phyloP scores from a whole-genome alignment of 2,329 filamentous ascomycete species.

The Pseudopyrenochaeta lycopersici region DNA sequence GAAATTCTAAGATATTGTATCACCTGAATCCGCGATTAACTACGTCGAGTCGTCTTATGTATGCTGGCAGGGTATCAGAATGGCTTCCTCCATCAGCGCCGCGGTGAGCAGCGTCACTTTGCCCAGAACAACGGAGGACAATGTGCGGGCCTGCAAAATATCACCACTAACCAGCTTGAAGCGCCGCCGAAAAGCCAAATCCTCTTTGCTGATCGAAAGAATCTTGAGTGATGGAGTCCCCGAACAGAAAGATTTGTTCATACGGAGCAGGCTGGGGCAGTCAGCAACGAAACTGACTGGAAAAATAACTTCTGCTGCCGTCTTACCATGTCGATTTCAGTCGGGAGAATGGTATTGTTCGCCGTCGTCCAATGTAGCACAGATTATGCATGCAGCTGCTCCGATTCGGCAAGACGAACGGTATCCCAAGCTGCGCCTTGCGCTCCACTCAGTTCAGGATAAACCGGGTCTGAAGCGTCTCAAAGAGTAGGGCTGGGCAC shows the following conservation, averaged over 20 bases:
- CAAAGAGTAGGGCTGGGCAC: not conserved
- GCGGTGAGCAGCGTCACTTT: not conserved
- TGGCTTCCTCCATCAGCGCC: constrained; percentile 6
- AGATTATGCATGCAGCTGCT: constrained; percentile 1
- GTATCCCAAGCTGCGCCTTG: not conserved
- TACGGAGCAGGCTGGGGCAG: constrained; percentile 37
- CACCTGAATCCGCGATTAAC: constrained; percentile 84
- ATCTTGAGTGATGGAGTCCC: constrained; percentile 86
- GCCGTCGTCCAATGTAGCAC: constrained; percentile 20
- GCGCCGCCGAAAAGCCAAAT: constrained; percentile 76
- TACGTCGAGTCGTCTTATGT: constrained; percentile 81
- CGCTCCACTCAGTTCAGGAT: not conserved
- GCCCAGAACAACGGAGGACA: not conserved
- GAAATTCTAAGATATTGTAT: not conserved
- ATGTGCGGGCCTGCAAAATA: not conserved
- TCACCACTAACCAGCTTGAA: constrained; percentile 70
- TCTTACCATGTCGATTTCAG: constrained; percentile 15
- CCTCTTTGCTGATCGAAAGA: constrained; percentile 69
- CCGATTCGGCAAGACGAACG: constrained; percentile 7
- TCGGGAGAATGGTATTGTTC: constrained; percentile 3
- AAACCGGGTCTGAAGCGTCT: not conserved
- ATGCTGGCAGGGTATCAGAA: constrained; percentile 62
- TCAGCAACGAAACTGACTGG: constrained; percentile 6
- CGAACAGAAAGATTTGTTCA: constrained; percentile 74
- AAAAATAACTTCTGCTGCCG: constrained; percentile 11